phyloP scores from a whole-genome alignment of 495 filamentous ascomycete genomes.

The Trichoderma asperelloides region DNA sequence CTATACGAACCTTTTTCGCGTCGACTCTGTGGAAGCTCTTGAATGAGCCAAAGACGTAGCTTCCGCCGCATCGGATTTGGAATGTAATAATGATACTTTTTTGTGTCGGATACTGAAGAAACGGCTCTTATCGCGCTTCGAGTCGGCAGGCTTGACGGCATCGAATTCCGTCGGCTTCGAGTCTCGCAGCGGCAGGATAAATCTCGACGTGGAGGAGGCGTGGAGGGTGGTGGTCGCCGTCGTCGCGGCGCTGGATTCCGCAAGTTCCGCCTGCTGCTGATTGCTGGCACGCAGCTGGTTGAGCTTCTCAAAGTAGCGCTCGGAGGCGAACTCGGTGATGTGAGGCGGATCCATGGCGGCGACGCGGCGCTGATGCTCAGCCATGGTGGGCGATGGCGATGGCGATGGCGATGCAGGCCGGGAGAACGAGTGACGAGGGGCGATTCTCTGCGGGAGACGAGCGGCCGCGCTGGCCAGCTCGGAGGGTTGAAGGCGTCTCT shows the following conservation, averaged over 20 bases:
- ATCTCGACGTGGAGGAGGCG: constrained; percentile 19
- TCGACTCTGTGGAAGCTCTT: constrained; percentile 7
- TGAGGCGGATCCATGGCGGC: constrained; percentile 44
- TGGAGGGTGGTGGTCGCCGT: constrained; percentile 15
- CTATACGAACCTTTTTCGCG: constrained; percentile 16
- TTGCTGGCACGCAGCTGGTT: constrained; percentile 25
- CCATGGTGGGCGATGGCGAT: constrained; percentile 26
- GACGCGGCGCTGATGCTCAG: constrained; percentile 18
- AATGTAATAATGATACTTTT: constrained; percentile 12
- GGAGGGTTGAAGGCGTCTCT: constrained; percentile 5
- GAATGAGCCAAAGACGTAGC: neutral
- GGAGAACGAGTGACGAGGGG: constrained; percentile 19
- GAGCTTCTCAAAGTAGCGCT: constrained; percentile 45
- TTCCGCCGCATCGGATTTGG: neutral
- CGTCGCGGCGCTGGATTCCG: constrained; percentile 17
- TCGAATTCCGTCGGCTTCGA: constrained; percentile 22
- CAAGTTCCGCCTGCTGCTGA: constrained; percentile 22
- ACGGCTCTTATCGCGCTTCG: constrained; percentile 28
- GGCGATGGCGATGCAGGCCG: constrained; percentile 20
- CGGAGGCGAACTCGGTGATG: constrained; percentile 49
- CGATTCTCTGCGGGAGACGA: neutral
- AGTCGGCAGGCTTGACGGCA: constrained; percentile 19
- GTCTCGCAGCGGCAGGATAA: constrained; percentile 34
- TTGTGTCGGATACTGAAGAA: constrained; percentile 21
- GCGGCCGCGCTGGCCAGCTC: constrained; percentile 7